phyloP scores from a whole-genome alignment of 768 basidiomycete species.

The Trametes sanguinea region DNA sequence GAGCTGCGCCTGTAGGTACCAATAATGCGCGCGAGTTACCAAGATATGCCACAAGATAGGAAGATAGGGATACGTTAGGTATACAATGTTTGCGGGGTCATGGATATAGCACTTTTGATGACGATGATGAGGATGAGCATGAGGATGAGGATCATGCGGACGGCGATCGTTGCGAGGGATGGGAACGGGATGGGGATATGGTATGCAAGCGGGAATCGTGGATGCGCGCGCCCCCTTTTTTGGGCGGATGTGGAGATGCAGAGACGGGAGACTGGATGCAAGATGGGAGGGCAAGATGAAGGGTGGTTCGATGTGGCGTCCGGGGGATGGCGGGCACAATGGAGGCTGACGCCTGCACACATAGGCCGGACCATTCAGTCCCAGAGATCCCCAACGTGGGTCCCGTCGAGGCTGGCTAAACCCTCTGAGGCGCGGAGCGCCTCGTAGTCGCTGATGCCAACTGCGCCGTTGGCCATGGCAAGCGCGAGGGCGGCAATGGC shows the following conservation, averaged over 20 bases:
- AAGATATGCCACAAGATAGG: conserved; percentile 8
- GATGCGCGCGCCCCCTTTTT: conserved; percentile 1
- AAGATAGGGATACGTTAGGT: conserved; percentile 14
- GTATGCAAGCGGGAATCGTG: conserved; percentile 12
- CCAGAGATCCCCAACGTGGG: conserved; percentile 63
- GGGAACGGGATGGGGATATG: neutral
- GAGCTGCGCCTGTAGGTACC: neutral
- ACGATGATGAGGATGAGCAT: neutral
- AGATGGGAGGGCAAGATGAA: neutral
- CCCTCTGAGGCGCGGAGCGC: conserved; percentile 45
- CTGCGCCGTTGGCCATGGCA: conserved; percentile 66
- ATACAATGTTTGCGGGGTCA: conserved; percentile 16
- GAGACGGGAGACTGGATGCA: neutral
- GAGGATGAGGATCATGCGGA: neutral
- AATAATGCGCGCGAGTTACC: conserved; percentile 6
- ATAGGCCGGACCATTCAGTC: conserved; percentile 31
- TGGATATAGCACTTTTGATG: conserved; percentile 23
- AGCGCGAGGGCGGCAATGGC: conserved; percentile 59
- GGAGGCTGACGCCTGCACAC: conserved; percentile 1
- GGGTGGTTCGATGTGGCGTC: neutral
- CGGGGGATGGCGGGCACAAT: neutral
- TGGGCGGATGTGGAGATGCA: conserved; percentile 5
- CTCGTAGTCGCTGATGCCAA: conserved; percentile 58
- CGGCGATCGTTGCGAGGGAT: neutral
- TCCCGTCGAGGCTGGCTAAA: conserved; percentile 38